Evolutionary conservation across 2,329 filamentous ascomycete genomes (phyloP), one percentile per base, ranked within the genome.

Genomic region (Trichoderma harzianum): DNA sequence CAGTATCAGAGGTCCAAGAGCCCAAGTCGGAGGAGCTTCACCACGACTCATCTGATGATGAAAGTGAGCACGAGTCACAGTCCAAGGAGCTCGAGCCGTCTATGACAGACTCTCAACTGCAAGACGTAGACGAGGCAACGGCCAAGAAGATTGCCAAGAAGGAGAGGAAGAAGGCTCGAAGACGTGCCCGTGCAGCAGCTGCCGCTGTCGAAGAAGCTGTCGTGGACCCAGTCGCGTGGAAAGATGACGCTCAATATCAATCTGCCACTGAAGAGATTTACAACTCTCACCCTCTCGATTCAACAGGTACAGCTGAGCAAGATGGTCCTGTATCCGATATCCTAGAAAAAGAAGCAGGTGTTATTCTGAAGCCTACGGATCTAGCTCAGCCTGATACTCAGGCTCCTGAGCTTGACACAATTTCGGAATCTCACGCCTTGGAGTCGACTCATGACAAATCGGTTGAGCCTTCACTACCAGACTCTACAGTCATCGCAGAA

Each of bases 161-260:
- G 60, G 76, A 78, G n/a, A 81, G 78, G 65, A 79, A 77, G 70
- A 80, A 80, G 73, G 77, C 78, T 11, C 79, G 80, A 74, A 81
- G 80, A 61, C 74, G 78, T 51, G 78, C 76, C 24, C 72, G 73
- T 12, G 69, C 74, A 70, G 64, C 70, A 12, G 74, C 74, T 21
- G 61, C 69, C 7, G 30, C 65, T 18, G 65, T n/a, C 71, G n/a
- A 26, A 32, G 24, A 34, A 72, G 5, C 64, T 66, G 30, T 30
- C 26, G 55, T 28, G 10, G 26, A 58, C 24, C 43, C 28, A 5
- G 28, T 55, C 11, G 16, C 51, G 14, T 57, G 34, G 57, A 36
- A 60, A 6, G 63, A 71, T 12, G 61, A 66, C 28, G 32, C 28
- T 51, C 36, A 26, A 61, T 28, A 65, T 43, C 34, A 21, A 63